Evolutionary conservation across 352 stramenopile species (phyloP), one percentile per base, ranked within the genome.

Genomic region (Pythium phragmitis): DNA sequence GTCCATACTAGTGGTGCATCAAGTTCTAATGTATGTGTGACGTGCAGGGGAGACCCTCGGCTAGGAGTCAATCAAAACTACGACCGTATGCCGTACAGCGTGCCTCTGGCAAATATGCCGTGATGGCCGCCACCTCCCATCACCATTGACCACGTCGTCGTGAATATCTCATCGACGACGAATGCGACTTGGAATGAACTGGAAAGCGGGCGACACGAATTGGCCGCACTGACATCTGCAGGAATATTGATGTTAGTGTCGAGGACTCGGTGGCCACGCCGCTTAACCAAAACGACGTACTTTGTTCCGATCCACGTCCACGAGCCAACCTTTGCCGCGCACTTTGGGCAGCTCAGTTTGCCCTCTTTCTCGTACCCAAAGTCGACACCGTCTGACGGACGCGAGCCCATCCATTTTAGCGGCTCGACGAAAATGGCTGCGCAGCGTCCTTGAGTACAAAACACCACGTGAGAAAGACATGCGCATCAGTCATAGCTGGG

Each of bases 221-320:
- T 63, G 28, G 37, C 77, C 77, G 66, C 82, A 91, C 19, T 73
- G 74, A 65, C 82, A 91, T 68, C 82, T 90, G 2, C 17, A 58
- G 45, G 7, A 46, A 5, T 21, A n/a, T 19, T 8, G 6, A 46
- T 9, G 3, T 46, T 6, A 46, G 39, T 14, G 21, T 37, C 2
- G 16, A 50, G 16, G 7, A 50, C 26, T 30, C 26, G 4, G 26
- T 30, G 21, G 16, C 19, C 16, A 37, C 9, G 1, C 11, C 28
- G 26, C 26, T 11, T 37, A 21, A 37, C n/a, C 12, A 37, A 11
- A 28, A 36, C 45, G 37, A 76, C 80, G 39, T 77, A 92, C 84
- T 89, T 91, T 64, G 83, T 68, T 49, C 84, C 84, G 28, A 80
- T 80, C 84, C 84, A 93, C 57, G 80, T 85, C 78, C 79, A 93